Evolutionary conservation across 169 alveolate genomes (phyloP), one percentile per base, ranked within the genome.

Genomic region (Toxoplasma gondii): DNA sequence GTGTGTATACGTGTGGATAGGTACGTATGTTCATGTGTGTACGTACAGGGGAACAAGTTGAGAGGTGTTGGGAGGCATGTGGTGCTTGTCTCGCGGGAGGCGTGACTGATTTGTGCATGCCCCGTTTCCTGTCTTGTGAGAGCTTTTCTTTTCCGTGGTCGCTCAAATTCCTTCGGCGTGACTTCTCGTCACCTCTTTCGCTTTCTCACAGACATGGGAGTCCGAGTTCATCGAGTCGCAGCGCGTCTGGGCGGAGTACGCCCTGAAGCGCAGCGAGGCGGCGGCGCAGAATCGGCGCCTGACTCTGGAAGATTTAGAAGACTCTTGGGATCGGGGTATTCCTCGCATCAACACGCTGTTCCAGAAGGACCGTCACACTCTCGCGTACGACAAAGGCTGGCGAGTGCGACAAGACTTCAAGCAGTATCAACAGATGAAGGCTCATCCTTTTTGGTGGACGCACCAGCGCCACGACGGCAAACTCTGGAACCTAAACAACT

Each of bases 381-480:
- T 99, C 94, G 99, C 99, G 58, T 99, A 99, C 97, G 99, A 99
- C 97, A 99, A 99, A 97, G 99, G 99, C 29, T 99, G 99, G 99
- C 98, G 99, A 96, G 99, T 99, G 74, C 97, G 99, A 88, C 99
- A 99, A 95, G 99, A 99, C 93, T 99, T 99, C 97, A 99, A 99
- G 95, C 99, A 99, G 96, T 99, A 98, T 96, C 99, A 99, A 96
- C 94, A 97, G 91, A 96, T 99, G 94, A 98, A 98, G 95, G 97
- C 98, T 94, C 99, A 99, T 94, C 99, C 99, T 49, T 99, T 99
- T 96, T 99, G 99, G 99, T 99, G 99, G 99, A 99, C 99, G n/a
- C 99, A 99, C 95, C 99, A 99, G 86, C 98, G 99, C 93, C 99
- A 99, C 95, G 99, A 99, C 95, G 99, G 99, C 41, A 99, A 99